Base-by-base conservation (phyloP, 139 green algal species). In the Coelastrella sp. region DNA sequence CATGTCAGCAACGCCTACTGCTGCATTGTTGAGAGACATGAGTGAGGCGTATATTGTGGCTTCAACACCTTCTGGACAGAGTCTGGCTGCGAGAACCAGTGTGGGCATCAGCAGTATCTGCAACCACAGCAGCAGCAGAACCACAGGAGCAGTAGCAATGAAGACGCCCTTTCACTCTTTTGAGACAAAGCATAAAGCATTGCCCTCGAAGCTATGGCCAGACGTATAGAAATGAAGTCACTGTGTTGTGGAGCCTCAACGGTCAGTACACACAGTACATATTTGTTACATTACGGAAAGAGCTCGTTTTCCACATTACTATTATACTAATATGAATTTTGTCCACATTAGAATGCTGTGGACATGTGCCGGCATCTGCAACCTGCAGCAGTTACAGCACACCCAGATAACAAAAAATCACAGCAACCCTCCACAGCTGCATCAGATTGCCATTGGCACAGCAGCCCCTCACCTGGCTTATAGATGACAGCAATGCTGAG, bases 81-180 rank as follows among this genome's bases (percentile, higher is more conserved):
- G 75, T 53, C 75, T 41, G 9, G 75, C 75, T 37, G 53, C n/a
- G 40, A 85, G 41, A n/a, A 85, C 63, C 43, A 85, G 62, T 37
- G 63, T 85, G 6, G 63, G 62, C 79, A 85, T 85, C 62, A 85
- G 38, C 11, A 85, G 41, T 2, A 85, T 50, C 79, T 77, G 62
- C 27, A 80, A 30, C 72, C 63, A 7, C 40, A 80, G 48, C 21
- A 34, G 7, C 40, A 64, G 23, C 66, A 74, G 66, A 4, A n/a
- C n/a, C 32, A 40, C 34, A 50, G 66, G 11, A 50, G 11, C 27
- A 6, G 23, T 40, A 74, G 66, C 34, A 45, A 23, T 25, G 25
- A 6, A 35, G 59, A 17, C 2, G 27, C 23, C 19, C 59, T 67
- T 13, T 57, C 59, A 67, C 19, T 30, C 25, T n/a, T n/a, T n/a